These are phyloP conservation scores for Citrus maxima DNA, from an alignment of 345 rosid species.

Conservation along the genomic window DNA sequence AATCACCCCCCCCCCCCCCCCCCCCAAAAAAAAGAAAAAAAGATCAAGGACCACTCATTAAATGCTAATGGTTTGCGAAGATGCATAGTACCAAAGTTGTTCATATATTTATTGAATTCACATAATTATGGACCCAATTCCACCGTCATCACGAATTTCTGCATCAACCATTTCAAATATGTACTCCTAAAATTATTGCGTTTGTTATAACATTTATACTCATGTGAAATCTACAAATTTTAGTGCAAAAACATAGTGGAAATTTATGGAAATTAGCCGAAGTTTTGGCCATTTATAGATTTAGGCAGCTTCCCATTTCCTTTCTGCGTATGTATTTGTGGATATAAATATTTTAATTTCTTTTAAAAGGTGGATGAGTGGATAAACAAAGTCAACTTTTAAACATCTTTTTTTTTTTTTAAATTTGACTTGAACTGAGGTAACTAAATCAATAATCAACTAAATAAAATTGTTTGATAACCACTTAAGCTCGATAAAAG, in stretches of 20 bases:
- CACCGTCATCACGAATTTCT: not conserved
- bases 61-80: not conserved
- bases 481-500: no score
- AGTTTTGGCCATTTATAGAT: not conserved
- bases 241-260: not conserved
- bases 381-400: no score
- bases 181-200: not conserved
- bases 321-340: no score
- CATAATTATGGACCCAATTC: not conserved
- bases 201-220: no score
- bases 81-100: not conserved
- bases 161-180: not conserved
- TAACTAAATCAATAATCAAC: no score
- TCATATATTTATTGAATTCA: not conserved
- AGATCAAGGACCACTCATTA: not conserved
- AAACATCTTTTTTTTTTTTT: no score
- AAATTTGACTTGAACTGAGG: no score
- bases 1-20: accelerated
- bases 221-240: no score
- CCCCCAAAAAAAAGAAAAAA: no score
- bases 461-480: no score
- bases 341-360: no score
- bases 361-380: no score
- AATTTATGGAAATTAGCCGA: not conserved
- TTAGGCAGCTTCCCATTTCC: not conserved